A percentile compares a stretch with the other conserved stretches of the same genome.
Conservation (phyloP, 495 filamentous ascomycete species). For the Wilcoxina mikolae region DNA sequence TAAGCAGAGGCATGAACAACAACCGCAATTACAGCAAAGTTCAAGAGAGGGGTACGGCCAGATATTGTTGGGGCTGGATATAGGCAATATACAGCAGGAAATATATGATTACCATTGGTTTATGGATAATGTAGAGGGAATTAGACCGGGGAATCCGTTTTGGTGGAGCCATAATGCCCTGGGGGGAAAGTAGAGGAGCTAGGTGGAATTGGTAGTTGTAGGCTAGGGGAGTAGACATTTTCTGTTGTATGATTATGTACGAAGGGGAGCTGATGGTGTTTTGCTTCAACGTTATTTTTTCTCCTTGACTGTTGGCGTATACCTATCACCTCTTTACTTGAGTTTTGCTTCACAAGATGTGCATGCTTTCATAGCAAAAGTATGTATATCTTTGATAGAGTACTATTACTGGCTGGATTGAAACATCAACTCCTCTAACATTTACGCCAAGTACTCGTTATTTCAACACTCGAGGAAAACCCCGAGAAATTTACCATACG, state of each 20-base stretch:
- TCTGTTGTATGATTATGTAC: not conserved
- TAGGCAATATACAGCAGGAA: conserved; percentile 22
- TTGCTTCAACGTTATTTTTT: not conserved
- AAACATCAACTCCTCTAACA: no score
- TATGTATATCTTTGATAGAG: no score
- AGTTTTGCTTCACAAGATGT: no score
- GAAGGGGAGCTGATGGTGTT: not conserved
- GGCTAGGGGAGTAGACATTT: not conserved
- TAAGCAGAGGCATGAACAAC: conserved; percentile 36
- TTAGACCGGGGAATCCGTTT: conserved; percentile 1
- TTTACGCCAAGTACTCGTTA: no score
- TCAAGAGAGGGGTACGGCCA: conserved; percentile 37
- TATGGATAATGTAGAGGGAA: conserved; percentile 7
- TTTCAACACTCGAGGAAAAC: no score
- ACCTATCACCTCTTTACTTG: not conserved
- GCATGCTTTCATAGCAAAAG: no score
- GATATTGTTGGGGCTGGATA: conserved; percentile 26
- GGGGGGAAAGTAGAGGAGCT: not conserved
- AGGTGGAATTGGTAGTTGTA: not conserved
- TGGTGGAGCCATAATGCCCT: conserved; percentile 24
- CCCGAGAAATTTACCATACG: no score
- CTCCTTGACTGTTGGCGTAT: not conserved
- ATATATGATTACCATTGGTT: conserved; percentile 13
- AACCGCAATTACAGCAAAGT: conserved; percentile 37
- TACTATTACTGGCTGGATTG: no score